Base-by-base conservation (phyloP, 192 early-diverging fungal genomes). In the Gonapodya sp. region DNA sequence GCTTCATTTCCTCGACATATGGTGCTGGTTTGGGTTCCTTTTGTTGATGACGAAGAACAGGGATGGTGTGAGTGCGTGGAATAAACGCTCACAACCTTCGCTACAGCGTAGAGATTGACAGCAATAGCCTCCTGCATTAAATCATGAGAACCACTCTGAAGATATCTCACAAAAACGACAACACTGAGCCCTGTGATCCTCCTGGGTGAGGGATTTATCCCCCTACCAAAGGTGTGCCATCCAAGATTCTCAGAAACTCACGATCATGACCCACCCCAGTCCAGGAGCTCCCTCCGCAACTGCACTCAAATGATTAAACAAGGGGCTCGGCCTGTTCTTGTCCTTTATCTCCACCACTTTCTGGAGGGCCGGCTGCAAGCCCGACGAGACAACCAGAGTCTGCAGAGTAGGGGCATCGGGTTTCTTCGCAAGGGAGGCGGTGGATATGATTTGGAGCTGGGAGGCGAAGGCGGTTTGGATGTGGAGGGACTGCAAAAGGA, bases 201-300 rank as follows among this genome's bases (percentile, higher is more conserved):
- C n/a, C n/a, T n/a, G n/a, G n/a, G n/a, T n/a, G n/a, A n/a, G n/a
- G n/a, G n/a, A n/a, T n/a, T n/a, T n/a, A n/a, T n/a, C n/a, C n/a
- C n/a, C n/a, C n/a, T n/a, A n/a, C n/a, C n/a, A n/a, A n/a, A n/a
- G n/a, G n/a, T n/a, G 0, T 35, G 34, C 31, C 46, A 1, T 80
- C 2, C 1, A 24, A 77, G 1, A 34, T 80, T 33, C 8, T 33
- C 16, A 16, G 75, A 77, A 18, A 86, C 89, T 79, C 85, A 92
- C 92, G 31, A 95, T 88, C 0, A 92, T 89, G 36, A 97, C 93
- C 97, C 97, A 99, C 31, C 94, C 94, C 80, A 99, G 90, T 32
- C 94, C 96, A 31, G 93, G 89, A 74, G 95, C 91, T 83, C 95
- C 95, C 82, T 99, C 96, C 72, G 92, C 92, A 24, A 99, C 92